Conservation (phyloP, 352 stramenopile genomes). For the Globisporangium spiculum region DNA sequence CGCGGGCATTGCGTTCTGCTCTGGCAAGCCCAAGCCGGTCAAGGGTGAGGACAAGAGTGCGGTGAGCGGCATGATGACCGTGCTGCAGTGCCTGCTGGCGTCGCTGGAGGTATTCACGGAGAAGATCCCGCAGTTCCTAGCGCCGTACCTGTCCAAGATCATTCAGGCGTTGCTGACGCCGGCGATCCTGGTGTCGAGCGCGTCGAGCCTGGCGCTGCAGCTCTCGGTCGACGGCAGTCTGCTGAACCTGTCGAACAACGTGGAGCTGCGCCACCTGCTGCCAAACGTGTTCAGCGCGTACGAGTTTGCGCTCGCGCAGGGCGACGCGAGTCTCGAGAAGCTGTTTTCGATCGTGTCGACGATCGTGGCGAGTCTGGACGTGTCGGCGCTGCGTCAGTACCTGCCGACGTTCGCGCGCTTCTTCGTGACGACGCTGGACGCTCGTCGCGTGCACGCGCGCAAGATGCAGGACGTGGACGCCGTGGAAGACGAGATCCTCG, state of each 20-base stretch:
- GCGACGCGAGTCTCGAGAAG: conserved; percentile 53
- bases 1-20: conserved; percentile 54
- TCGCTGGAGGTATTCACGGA: conserved; percentile 81
- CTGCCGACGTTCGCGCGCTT: conserved; percentile 78
- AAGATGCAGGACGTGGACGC: conserved; percentile 57
- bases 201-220: conserved; percentile 31
- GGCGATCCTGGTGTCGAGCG: conserved; percentile 31
- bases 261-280: conserved; percentile 75
- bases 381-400: conserved; percentile 53
- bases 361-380: conserved; percentile 54
- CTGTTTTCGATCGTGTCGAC: conserved; percentile 72
- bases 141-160: conserved; percentile 66
- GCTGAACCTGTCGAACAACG: conserved; percentile 61
- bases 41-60: conserved; percentile 25
- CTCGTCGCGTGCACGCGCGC: conserved; percentile 58
- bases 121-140: conserved; percentile 82
- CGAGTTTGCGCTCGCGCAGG: conserved; percentile 55
- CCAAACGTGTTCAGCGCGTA: conserved; percentile 67
- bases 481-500: conserved; percentile 76
- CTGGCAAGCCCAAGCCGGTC: conserved; percentile 19
- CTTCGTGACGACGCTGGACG: conserved; percentile 75
- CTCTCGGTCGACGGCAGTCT: conserved; percentile 68
- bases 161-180: conserved; percentile 61
- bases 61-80: conserved; percentile 34
- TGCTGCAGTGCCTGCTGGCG: conserved; percentile 73